Evolutionary conservation across 495 filamentous ascomycete species (phyloP).

Genomic region (Penicillium macrosclerotiorum): DNA sequence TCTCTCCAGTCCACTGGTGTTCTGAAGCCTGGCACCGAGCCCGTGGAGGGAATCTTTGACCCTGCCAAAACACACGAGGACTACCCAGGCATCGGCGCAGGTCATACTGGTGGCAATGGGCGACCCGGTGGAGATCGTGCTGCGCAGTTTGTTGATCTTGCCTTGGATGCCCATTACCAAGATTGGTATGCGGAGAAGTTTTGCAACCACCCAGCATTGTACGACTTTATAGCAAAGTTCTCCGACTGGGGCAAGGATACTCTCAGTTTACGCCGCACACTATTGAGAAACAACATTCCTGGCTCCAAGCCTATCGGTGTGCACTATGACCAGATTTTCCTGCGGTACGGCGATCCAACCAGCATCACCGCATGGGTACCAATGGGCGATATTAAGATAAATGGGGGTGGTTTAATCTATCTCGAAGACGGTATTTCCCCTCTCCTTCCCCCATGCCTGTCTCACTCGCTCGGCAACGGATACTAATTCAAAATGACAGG

Average conservation of each 20-base stretch:
- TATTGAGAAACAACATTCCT: slow-evolving; percentile 60
- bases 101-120: slow-evolving; percentile 47
- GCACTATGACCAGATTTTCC: slow-evolving; percentile 67
- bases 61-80: slow-evolving; percentile 39
- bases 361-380: slow-evolving; percentile 64
- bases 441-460: no score
- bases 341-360: slow-evolving; percentile 56
- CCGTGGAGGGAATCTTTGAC: slow-evolving; percentile 54
- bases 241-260: slow-evolving; percentile 55
- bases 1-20: slow-evolving; percentile 54
- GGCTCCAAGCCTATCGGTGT: slow-evolving; percentile 58
- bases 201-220: slow-evolving; percentile 52
- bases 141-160: slow-evolving; percentile 51
- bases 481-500: slow-evolving; percentile 21
- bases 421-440: slow-evolving; percentile 46
- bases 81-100: slow-evolving; percentile 59
- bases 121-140: slow-evolving; percentile 44
- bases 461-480: no score
- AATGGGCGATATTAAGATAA: slow-evolving; percentile 56
- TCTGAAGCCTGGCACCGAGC: slow-evolving; percentile 43
- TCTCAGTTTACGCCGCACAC: slow-evolving; percentile 43
- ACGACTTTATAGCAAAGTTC: slow-evolving; percentile 51
- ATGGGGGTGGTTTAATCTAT: slow-evolving; percentile 62
- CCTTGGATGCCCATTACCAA: slow-evolving; percentile 54
- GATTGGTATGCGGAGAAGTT: slow-evolving; percentile 58